These are phyloP conservation scores for Cytospora piceae DNA, from an alignment of 2,329 filamentous ascomycete species.

Conservation along the genomic window DNA sequence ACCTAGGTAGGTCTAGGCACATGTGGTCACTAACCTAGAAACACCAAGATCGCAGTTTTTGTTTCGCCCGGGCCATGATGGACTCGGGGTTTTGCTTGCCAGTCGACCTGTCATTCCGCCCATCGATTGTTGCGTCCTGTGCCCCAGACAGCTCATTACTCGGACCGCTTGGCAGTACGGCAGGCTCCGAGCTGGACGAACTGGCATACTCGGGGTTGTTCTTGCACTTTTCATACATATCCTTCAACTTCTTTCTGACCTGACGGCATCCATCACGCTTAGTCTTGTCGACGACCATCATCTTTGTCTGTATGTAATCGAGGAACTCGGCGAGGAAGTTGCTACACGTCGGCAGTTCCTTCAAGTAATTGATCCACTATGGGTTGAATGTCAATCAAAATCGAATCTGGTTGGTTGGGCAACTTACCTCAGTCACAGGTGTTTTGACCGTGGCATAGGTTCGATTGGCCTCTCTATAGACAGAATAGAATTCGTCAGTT, in stretches of 20 bases:
- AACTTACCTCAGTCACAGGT: not conserved
- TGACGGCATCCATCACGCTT: not conserved
- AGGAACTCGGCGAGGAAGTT: not conserved
- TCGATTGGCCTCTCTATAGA: not conserved
- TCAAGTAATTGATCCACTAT: not conserved
- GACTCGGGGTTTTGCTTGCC: too few species aligned
- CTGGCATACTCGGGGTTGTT: not conserved
- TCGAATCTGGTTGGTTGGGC: not conserved
- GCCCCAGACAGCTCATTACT: too few species aligned
- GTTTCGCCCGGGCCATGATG: too few species aligned
- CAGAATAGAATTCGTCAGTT: constrained; percentile 2
- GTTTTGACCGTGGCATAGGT: not conserved
- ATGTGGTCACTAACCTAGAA: too few species aligned
- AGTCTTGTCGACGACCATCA: constrained; percentile 4
- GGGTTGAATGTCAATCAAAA: not conserved
- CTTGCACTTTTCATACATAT: not conserved
- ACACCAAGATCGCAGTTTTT: too few species aligned
- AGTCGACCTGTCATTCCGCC: too few species aligned
- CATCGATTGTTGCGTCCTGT: too few species aligned
- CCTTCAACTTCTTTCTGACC: not conserved
- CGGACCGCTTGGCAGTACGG: too few species aligned
- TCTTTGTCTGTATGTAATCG: not conserved
- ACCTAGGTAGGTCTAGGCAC: too few species aligned
- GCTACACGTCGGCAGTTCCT: not conserved
- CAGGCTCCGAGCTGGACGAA: too few species aligned